Evolutionary conservation across 2,329 filamentous ascomycete species (phyloP).

Genomic region (Corinectria fuckeliana): DNA sequence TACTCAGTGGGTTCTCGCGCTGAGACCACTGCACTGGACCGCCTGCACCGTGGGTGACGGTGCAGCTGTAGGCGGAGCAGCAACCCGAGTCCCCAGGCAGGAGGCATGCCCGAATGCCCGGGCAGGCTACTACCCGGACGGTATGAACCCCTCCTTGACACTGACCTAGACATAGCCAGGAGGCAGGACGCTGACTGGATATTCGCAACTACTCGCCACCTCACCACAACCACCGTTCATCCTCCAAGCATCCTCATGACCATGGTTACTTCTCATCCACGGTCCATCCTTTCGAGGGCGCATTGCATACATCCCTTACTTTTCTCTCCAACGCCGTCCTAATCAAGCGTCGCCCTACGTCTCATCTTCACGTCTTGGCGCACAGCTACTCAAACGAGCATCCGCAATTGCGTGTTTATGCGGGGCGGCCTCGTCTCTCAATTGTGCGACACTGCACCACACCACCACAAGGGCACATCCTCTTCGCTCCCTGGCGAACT

Average conservation of each 20-base stretch:
- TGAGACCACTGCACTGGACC: constrained; percentile 12
- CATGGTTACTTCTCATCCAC: constrained; percentile 14
- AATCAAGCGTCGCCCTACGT: background rate
- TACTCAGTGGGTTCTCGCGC: constrained; percentile 15
- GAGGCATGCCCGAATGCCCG: background rate
- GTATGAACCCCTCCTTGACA: background rate
- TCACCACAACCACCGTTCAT: constrained; percentile 24
- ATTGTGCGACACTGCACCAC: constrained; percentile 22
- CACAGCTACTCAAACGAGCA: constrained; percentile 24
- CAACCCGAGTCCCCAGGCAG: background rate
- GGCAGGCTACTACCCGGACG: no score
- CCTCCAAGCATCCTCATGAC: background rate
- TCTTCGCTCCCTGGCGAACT: background rate
- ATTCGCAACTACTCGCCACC: constrained; percentile 27
- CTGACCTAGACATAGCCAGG: background rate
- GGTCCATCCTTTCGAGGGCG: constrained; percentile 19
- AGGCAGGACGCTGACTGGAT: background rate
- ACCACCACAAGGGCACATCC: constrained; percentile 21
- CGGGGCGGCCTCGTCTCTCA: constrained; percentile 18
- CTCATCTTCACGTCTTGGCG: constrained; percentile 16
- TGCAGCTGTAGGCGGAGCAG: background rate
- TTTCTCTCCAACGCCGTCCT: constrained; percentile 6
- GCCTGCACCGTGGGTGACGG: background rate
- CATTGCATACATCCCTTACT: constrained; percentile 13
- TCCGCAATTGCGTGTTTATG: constrained; percentile 18